Base-by-base conservation (phyloP, 768 basidiomycete genomes). In the Pleurotus djamor region DNA sequence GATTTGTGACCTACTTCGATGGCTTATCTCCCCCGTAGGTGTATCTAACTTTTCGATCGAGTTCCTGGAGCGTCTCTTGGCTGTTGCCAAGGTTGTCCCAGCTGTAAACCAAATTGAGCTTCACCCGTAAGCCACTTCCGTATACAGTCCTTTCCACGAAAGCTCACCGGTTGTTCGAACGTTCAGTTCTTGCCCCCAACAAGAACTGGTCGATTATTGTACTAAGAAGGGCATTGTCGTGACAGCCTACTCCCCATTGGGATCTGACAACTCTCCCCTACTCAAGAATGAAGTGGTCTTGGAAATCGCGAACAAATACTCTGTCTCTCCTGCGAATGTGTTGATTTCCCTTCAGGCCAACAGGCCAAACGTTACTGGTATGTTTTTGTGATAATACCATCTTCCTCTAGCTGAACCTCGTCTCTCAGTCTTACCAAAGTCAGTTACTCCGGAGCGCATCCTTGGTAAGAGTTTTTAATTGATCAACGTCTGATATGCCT, bases 81-180 rank as follows among this genome's bases (percentile, higher is more conserved):
- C 78, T 61, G 76, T 79, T 41, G 78, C 83, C 56, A 72, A 74
- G n/a, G 76, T 88, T 44, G 72, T 87, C 37, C 91, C 91, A 13
- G 90, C 89, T 0, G 86, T 86, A 33, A 92, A 92, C 75, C 92
- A 94, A 74, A 81, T 94, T 59, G 89, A 89, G 71, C 76, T 85
- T 37, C 89, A 91, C 68, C 86, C 89, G 77, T 88, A 69, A 59
- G 82, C 75, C 48, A 57, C 37, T 45, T 32, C 9, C 7, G 4
- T 49, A 2, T n/a, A 28, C 37, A 9, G n/a, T 33, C 35, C 14
- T 47, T 43, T 33, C 28, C 4, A 38, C 13, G 38, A 48, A 48
- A 52, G 41, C 33, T 16, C 7, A 10, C 43, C 21, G 38, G 59
- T 47, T 37, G 4, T 12, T n/a, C n/a, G n/a, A n/a, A n/a, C n/a